These are phyloP conservation scores for Penicillium hesseltinei DNA, from an alignment of 2,329 filamentous ascomycete species.

Conservation along the genomic window DNA sequence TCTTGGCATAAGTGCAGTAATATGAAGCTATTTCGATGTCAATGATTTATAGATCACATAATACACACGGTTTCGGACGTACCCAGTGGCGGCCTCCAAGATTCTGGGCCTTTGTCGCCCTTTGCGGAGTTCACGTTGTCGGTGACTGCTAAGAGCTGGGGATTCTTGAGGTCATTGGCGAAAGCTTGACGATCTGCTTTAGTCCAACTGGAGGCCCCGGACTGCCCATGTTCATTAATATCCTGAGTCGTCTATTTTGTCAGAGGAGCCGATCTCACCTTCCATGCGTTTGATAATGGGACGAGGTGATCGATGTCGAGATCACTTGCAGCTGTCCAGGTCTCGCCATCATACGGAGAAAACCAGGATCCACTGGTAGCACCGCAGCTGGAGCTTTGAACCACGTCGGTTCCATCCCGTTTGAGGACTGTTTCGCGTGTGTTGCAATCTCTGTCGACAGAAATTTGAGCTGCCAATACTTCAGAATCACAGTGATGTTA, in stretches of 20 bases:
- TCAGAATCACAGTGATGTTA: background rate
- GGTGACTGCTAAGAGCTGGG: conserved; percentile 77
- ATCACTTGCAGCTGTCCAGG: conserved; percentile 66
- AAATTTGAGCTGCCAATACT: background rate
- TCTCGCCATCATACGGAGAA: conserved; percentile 71
- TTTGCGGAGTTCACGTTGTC: conserved; percentile 72
- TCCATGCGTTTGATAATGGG: conserved; percentile 77
- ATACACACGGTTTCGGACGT: conserved; percentile 29
- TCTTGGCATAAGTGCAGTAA: conserved; percentile 74
- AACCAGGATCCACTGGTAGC: conserved; percentile 67
- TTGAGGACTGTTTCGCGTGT: conserved; percentile 70
- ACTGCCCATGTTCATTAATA: conserved; percentile 13
- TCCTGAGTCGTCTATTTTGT: background rate
- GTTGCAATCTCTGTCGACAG: conserved; percentile 61
- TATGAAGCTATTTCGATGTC: conserved; percentile 50
- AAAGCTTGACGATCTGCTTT: conserved; percentile 64
- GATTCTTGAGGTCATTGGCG: conserved; percentile 73
- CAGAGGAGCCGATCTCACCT: conserved; percentile 43
- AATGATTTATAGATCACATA: conserved; percentile 1
- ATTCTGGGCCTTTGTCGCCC: conserved; percentile 70
- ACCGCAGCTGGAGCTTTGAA: conserved; percentile 58
- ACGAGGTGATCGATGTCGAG: conserved; percentile 84
- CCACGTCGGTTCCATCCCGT: conserved; percentile 68
- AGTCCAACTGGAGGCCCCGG: conserved; percentile 71
- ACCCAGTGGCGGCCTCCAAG: conserved; percentile 69